Conservation (phyloP, 2,329 filamentous ascomycete genomes). For the Aspergillus aculeatus region DNA sequence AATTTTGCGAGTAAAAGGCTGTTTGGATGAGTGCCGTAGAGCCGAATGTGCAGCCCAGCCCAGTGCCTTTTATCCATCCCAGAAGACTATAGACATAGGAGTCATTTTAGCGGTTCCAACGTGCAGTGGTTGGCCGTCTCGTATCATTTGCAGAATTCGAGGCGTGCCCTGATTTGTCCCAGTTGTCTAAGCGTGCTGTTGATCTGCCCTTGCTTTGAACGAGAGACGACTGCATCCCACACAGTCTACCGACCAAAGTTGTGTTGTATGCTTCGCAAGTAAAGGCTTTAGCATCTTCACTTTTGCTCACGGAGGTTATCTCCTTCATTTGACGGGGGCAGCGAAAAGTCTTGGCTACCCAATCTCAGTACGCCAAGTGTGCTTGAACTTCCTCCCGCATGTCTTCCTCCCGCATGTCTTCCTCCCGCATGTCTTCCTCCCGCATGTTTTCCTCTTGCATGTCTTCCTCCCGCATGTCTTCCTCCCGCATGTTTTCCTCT, state of each 20-base stretch:
- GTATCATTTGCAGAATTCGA: neutral
- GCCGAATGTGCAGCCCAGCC: neutral
- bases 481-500: neutral
- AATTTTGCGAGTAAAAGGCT: neutral
- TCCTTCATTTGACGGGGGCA: neutral
- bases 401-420: slow-evolving; percentile 1
- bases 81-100: neutral
- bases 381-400: neutral
- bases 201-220: slow-evolving; percentile 1
- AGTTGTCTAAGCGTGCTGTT: neutral
- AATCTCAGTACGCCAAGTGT: neutral
- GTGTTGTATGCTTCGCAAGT: slow-evolving; percentile 1
- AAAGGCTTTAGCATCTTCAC: neutral
- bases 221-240: slow-evolving; percentile 1
- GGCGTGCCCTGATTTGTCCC: neutral
- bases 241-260: slow-evolving; percentile 1
- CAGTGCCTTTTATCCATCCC: slow-evolving; percentile 3
- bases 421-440: slow-evolving; percentile 1
- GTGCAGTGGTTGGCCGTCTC: neutral
- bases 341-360: slow-evolving; percentile 1
- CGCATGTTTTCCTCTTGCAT: neutral
- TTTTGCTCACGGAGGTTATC: neutral
- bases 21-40: neutral
- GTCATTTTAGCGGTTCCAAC: slow-evolving; percentile 2
- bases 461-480: slow-evolving; percentile 1